phyloP scores from a whole-genome alignment of 768 basidiomycete genomes.

The Scleroderma citrinum region DNA sequence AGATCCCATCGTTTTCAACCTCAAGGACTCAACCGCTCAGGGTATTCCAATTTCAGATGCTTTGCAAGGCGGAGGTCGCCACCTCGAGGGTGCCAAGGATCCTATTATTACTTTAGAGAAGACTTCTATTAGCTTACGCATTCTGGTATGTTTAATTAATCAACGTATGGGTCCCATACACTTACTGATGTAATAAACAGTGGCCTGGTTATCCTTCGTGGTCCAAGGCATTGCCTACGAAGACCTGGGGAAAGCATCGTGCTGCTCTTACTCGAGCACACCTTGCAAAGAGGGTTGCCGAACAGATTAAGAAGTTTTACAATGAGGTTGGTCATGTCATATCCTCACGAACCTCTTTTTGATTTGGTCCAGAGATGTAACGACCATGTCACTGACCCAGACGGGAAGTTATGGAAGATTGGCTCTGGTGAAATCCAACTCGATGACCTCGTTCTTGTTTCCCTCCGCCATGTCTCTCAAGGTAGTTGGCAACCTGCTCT shows the following conservation, averaged over 20 bases:
- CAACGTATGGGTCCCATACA: not conserved
- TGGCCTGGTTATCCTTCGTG: slow-evolving; percentile 77
- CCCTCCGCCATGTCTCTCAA: slow-evolving; percentile 71
- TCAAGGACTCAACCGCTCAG: slow-evolving; percentile 44
- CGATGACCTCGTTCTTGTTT: slow-evolving; percentile 47
- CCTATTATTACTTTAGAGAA: slow-evolving; percentile 56
- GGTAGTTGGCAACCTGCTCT: slow-evolving; percentile 78
- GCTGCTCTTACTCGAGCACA: slow-evolving; percentile 69
- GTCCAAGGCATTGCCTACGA: slow-evolving; percentile 71
- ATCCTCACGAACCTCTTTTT: not conserved
- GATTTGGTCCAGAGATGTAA: slow-evolving; percentile 9
- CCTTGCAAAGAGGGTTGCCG: slow-evolving; percentile 70
- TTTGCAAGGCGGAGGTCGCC: slow-evolving; percentile 47
- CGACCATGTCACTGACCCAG: slow-evolving; percentile 6
- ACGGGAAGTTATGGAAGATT: slow-evolving; percentile 15
- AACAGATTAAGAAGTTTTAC: slow-evolving; percentile 62
- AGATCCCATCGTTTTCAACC: slow-evolving; percentile 53
- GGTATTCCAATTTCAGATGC: slow-evolving; percentile 62
- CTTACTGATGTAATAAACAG: slow-evolving; percentile 29
- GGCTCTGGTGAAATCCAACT: slow-evolving; percentile 21
- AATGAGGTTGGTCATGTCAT: slow-evolving; percentile 31
- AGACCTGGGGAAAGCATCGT: slow-evolving; percentile 68
- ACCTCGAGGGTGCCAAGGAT: slow-evolving; percentile 50
- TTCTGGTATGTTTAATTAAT: slow-evolving; percentile 45
- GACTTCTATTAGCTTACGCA: slow-evolving; percentile 68